phyloP scores from a whole-genome alignment of 208 protist genomes.

The Crithidia mellificae region DNA sequence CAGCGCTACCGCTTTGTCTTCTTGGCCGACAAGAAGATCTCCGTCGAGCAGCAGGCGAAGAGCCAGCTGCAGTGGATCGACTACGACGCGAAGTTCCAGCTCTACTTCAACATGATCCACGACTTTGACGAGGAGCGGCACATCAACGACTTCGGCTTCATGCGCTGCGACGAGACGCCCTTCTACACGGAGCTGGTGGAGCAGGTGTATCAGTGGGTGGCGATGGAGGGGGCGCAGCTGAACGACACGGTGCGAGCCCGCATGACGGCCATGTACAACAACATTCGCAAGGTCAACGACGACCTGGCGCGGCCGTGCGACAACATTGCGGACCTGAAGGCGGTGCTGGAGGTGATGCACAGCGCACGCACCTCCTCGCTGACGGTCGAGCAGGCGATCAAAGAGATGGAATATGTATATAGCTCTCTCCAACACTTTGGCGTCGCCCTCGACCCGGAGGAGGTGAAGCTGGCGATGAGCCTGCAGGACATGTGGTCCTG shows the following conservation, averaged over 20 bases:
- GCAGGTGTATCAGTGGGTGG: constrained; percentile 93
- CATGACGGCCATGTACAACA: constrained; percentile 75
- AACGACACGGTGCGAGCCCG: constrained; percentile 84
- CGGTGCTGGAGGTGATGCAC: constrained; percentile 94
- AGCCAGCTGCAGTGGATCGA: constrained; percentile 93
- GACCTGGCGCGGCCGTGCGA: constrained; percentile 88
- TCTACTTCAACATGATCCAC: constrained; percentile 94
- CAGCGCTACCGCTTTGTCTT: constrained; percentile 94
- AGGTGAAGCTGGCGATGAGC: constrained; percentile 75
- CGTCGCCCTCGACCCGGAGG: constrained; percentile 79
- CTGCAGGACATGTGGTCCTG: constrained; percentile 85
- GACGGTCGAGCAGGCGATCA: constrained; percentile 93
- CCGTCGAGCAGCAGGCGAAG: constrained; percentile 93
- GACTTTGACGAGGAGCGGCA: constrained; percentile 88
- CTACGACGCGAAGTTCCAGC: constrained; percentile 95
- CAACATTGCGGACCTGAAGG: constrained; percentile 96
- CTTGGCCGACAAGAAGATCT: constrained; percentile 92
- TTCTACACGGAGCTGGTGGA: constrained; percentile 91
- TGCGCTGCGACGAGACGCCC: constrained; percentile 90
- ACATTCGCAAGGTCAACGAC: constrained; percentile 84
- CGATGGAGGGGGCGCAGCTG: constrained; percentile 93
- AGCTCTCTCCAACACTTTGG: constrained; percentile 93
- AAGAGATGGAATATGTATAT: constrained; percentile 95
- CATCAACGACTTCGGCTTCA: constrained; percentile 95
- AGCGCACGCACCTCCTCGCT: constrained; percentile 83